Evolutionary conservation across 2,329 filamentous ascomycete genomes (phyloP), one percentile per base, ranked within the genome.

Genomic region (Penicillium nordicum): DNA sequence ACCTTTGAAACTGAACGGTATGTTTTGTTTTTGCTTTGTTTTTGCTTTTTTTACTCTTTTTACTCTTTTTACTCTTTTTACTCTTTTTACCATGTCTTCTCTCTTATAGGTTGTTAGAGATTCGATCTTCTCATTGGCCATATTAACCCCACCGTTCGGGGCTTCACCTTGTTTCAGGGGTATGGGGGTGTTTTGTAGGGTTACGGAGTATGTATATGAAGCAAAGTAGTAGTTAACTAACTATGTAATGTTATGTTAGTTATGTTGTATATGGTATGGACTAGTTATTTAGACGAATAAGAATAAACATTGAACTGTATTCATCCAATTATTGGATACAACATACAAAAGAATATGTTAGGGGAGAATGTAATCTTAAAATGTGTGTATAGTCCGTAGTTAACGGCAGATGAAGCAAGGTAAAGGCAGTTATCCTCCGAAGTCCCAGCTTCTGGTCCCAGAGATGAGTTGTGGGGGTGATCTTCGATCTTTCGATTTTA

Each of bases 401-500:
- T 12, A 42, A 42, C 40, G 12, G 12, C 38, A 54, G 8, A 47
- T 27, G 51, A 50, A 50, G 52, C 52, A 50, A 55, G 43, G 43
- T 5, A 9, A 45, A 45, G 40, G 52, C 40, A 55, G 52, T 41
- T 55, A 49, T 50, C 52, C 50, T 45, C 32, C 51, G 37, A 32
- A 42, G 32, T 30, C 25, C 25, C 42, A 25, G 40, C 30, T 49
- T 48, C 11, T 12, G 16, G 30, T 18, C 18, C 23, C 23, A 44
- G 42, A 45, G n/a, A 21, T 25, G 14, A n/a, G 9, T 18, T 25
- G 44, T 34, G 52, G 52, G 52, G 38, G 18, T 32, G 52, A 55
- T 55, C 52, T 55, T 50, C 52, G 52, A 55, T 50, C 41, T 43
- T 27, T 27, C 18, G 11, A 45, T 50, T 50, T 45, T 38, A 43